A percentile compares a stretch with the other conserved stretches of the same genome.
phyloP scores from a whole-genome alignment of 169 alveolate genomes.

The Babesia ovata region DNA sequence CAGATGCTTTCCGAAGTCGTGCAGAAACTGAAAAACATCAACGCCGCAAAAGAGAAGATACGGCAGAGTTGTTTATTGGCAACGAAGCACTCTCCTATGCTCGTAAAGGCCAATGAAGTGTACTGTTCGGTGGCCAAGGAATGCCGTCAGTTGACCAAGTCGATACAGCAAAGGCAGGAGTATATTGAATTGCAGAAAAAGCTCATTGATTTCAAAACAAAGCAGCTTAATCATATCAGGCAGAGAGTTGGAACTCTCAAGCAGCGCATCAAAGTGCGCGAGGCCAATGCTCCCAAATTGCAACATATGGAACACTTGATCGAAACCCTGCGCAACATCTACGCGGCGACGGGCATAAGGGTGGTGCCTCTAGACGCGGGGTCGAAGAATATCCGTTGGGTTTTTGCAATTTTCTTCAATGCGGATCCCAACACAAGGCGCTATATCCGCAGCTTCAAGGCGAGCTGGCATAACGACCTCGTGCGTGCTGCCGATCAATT shows the following conservation, averaged over 20 bases:
- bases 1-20: constrained; percentile 13
- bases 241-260: not conserved
- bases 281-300: not conserved
- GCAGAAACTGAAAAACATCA: constrained; percentile 18
- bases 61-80: not conserved
- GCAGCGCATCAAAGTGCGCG: not conserved
- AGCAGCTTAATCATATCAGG: constrained; percentile 1
- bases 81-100: not conserved
- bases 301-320: constrained; percentile 3
- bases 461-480: constrained; percentile 20
- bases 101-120: not conserved
- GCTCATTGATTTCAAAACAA: constrained; percentile 10
- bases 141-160: constrained; percentile 2
- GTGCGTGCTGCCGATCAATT: not conserved
- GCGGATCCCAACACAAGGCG: constrained; percentile 4
- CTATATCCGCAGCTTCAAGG: not conserved
- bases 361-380: constrained; percentile 25
- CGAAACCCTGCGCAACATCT: not conserved
- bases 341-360: constrained; percentile 38
- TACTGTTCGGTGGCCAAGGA: constrained; percentile 12
- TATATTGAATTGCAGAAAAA: constrained; percentile 19
- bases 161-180: constrained; percentile 4
- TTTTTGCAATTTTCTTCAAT: constrained; percentile 30
- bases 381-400: not conserved
- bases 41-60: constrained; percentile 24